These are phyloP conservation scores for Escovopsis weberi DNA, from an alignment of 2,329 filamentous ascomycete genomes.

Conservation along the genomic window DNA sequence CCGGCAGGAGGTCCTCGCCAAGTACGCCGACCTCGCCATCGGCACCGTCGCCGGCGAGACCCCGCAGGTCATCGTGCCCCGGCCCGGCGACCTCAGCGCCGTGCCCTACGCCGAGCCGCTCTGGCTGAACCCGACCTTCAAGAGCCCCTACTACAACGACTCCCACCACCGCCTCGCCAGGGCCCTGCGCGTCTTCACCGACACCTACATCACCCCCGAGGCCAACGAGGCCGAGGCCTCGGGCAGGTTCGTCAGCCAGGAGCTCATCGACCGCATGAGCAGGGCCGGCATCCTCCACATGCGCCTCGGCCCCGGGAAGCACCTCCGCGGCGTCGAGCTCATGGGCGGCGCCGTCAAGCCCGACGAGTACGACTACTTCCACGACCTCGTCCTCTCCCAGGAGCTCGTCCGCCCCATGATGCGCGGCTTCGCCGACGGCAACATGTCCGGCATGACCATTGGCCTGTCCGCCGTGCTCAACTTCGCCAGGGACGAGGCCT, in stretches of 20 bases:
- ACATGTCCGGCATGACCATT: conserved; percentile 78
- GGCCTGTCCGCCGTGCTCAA: conserved; percentile 66
- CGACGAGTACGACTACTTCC: conserved; percentile 77
- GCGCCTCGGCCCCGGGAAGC: conserved; percentile 70
- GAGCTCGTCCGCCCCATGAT: conserved; percentile 58
- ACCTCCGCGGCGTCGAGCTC: conserved; percentile 51
- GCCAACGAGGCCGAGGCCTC: conserved; percentile 62
- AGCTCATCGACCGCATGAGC: conserved; percentile 68
- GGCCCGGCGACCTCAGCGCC: conserved; percentile 55
- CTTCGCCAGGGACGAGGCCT: conserved; percentile 53
- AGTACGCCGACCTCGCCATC: conserved; percentile 61
- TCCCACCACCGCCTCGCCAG: conserved; percentile 54
- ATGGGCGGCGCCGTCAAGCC: conserved; percentile 56
- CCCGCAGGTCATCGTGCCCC: conserved; percentile 54
- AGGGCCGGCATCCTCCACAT: conserved; percentile 61
- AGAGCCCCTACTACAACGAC: conserved; percentile 67
- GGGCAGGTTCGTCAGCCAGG: conserved; percentile 55
- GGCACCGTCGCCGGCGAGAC: conserved; percentile 63
- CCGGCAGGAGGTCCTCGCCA: conserved; percentile 73
- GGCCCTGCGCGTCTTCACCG: conserved; percentile 59
- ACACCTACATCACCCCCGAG: conserved; percentile 56
- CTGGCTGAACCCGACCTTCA: conserved; percentile 66
- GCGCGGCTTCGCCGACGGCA: conserved; percentile 73
- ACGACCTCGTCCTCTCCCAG: conserved; percentile 63
- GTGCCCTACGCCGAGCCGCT: conserved; percentile 78